Evolutionary conservation across 208 protist genomes (phyloP).

Genomic region (Histomonas meleagridis): DNA sequence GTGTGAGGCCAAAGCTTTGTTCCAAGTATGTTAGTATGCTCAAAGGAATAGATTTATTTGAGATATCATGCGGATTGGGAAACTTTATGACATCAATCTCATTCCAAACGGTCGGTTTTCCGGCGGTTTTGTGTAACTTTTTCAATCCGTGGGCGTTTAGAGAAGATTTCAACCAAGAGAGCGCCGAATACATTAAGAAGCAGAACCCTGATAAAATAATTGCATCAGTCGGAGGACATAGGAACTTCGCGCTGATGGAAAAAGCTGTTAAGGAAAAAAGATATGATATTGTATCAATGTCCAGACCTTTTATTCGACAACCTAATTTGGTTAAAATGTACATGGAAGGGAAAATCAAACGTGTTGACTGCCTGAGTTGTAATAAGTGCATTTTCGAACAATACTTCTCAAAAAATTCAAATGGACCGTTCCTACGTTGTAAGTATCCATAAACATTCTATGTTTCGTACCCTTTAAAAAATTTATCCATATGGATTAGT

Average conservation of each 20-base stretch:
- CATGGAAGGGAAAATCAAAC: not conserved
- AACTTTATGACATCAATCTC: not conserved
- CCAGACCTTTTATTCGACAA: not conserved
- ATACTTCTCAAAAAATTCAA: no score
- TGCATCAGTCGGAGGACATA: not conserved
- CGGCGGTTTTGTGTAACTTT: not conserved
- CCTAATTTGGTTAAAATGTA: not conserved
- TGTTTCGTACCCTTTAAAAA: no score
- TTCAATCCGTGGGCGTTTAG: not conserved
- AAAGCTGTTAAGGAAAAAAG: not conserved
- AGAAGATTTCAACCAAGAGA: not conserved
- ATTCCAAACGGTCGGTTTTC: not conserved
- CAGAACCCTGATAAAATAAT: not conserved
- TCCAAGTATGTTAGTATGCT: not conserved
- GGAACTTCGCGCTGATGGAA: not conserved
- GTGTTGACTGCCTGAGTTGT: not conserved
- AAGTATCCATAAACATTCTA: no score
- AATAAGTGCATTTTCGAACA: slow-evolving; percentile 27
- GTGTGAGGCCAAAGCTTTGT: not conserved
- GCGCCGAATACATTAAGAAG: not conserved
- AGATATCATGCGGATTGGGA: not conserved
- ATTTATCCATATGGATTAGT: no score
- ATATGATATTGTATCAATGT: slow-evolving; percentile 13
- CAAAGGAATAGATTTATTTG: not conserved
- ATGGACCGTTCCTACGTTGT: no score